These are phyloP conservation scores for Cercophora sp. DNA, from an alignment of 495 filamentous ascomycete species.

Conservation along the genomic window DNA sequence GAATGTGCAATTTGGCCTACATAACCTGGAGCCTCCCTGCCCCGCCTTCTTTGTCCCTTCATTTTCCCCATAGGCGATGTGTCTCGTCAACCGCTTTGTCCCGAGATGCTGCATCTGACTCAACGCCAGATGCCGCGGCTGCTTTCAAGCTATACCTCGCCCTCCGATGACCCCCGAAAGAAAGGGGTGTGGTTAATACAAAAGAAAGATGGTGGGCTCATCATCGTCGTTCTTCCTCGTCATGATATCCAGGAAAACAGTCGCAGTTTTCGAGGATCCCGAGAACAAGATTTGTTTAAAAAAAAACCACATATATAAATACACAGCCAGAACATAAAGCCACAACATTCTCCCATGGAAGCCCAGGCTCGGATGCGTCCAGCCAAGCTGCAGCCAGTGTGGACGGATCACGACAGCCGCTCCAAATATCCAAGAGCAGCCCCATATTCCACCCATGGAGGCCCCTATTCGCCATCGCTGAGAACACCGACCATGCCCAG, in stretches of 20 bases:
- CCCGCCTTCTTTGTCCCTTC: constrained; percentile 20
- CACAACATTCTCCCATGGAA: too few relatives aligned
- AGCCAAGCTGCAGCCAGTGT: constrained; percentile 37
- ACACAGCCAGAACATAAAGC: too few relatives aligned
- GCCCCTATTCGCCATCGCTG: constrained; percentile 27
- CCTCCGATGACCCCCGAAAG: constrained; percentile 16
- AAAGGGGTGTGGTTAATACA: constrained; percentile 20
- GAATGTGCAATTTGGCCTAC: constrained; percentile 8
- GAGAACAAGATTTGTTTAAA: neutral
- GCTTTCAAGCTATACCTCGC: constrained; percentile 17
- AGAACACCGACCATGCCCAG: constrained; percentile 28
- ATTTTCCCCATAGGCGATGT: neutral
- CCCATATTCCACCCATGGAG: constrained; percentile 22
- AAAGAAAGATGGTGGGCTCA: constrained; percentile 10
- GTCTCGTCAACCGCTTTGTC: constrained; percentile 26
- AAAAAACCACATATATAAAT: neutral
- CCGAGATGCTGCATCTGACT: constrained; percentile 23
- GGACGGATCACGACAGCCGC: constrained; percentile 25
- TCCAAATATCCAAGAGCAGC: constrained; percentile 10
- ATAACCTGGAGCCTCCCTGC: constrained; percentile 1
- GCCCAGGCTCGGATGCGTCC: constrained; percentile 29
- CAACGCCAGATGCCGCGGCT: constrained; percentile 15
- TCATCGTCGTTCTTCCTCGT: neutral
- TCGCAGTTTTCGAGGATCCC: neutral
- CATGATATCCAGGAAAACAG: neutral